phyloP scores from a whole-genome alignment of 352 stramenopile genomes.

The Globisporangium okanoganense region DNA sequence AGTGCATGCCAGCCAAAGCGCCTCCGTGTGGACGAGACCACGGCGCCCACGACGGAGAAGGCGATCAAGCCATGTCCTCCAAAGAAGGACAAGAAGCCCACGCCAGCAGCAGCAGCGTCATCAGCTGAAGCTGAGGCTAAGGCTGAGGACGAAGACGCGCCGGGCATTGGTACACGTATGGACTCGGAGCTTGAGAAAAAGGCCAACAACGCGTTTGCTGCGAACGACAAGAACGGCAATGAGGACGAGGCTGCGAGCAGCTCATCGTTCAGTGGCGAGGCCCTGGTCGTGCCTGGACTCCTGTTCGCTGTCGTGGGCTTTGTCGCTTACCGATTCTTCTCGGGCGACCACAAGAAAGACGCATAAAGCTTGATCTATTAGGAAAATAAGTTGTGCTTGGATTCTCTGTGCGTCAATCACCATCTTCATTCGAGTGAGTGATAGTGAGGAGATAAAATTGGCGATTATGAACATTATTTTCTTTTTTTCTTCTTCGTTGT shows the following conservation, averaged over 20 bases:
- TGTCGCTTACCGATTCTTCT: conserved; percentile 45
- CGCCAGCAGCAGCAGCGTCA: not conserved
- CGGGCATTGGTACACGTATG: conserved; percentile 58
- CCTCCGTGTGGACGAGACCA: conserved; percentile 43
- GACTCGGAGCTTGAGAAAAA: conserved; percentile 13
- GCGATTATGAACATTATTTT: not conserved
- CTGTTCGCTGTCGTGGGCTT: conserved; percentile 51
- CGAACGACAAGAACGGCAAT: conserved; percentile 6
- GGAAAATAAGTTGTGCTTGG: not conserved
- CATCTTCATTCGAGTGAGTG: not conserved
- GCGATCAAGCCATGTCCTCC: conserved; percentile 65
- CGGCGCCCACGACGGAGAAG: conserved; percentile 28
- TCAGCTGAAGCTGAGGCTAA: not conserved
- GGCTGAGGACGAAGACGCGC: conserved; percentile 46
- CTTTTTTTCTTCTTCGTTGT: not conserved
- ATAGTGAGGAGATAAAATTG: not conserved
- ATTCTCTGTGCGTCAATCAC: not conserved
- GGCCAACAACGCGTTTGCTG: conserved; percentile 7
- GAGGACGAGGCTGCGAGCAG: conserved; percentile 1
- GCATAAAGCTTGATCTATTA: conserved; percentile 26
- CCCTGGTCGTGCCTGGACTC: conserved; percentile 44
- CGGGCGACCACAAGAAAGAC: conserved; percentile 73
- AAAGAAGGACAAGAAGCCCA: conserved; percentile 51
- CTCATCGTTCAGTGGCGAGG: conserved; percentile 27
- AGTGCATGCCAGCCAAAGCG: conserved; percentile 55